phyloP scores from a whole-genome alignment of 106 monocot species.

The Hemerocallis citrina region DNA sequence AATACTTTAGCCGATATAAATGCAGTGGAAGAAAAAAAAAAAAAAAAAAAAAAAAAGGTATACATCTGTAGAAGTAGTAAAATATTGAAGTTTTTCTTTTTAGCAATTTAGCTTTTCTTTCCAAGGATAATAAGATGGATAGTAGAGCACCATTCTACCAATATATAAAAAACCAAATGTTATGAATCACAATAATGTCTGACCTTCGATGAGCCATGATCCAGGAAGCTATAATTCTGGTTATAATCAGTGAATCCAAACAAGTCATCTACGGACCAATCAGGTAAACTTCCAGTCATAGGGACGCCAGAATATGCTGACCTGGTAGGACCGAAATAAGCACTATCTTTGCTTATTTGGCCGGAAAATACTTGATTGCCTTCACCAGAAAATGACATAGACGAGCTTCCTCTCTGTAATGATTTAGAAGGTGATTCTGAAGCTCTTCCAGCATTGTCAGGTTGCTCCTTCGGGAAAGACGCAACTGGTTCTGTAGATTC shows the following conservation, averaged over 20 bases:
- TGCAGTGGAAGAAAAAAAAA: no score
- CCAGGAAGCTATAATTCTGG: slow-evolving; percentile 46
- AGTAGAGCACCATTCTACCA: no score
- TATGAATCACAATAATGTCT: neutral
- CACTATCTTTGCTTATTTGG: slow-evolving; percentile 14
- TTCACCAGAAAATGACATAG: slow-evolving; percentile 12
- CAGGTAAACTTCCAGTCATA: slow-evolving; percentile 23
- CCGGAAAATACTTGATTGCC: slow-evolving; percentile 14
- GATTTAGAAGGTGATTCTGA: slow-evolving; percentile 12
- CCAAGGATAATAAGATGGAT: no score
- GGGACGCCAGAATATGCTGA: slow-evolving; percentile 13
- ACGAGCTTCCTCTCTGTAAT: slow-evolving; percentile 4
- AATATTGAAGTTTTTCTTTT: no score
- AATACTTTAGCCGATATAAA: no score
- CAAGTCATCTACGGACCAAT: slow-evolving; percentile 71
- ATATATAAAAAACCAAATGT: neutral
- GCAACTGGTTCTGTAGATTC: slow-evolving; percentile 30
- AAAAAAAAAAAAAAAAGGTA: no score
- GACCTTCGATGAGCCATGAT: slow-evolving; percentile 78
- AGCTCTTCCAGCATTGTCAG: slow-evolving; percentile 1
- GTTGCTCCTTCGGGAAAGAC: slow-evolving; percentile 20
- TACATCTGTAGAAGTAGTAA: no score
- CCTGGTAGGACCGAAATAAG: slow-evolving; percentile 6
- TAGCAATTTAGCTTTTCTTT: no score
- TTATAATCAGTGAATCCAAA: slow-evolving; percentile 47